A percentile compares a stretch with the other conserved stretches of the same genome.
phyloP scores from a whole-genome alignment of 78 protist species.

The Dictyostelium discoideum region DNA sequence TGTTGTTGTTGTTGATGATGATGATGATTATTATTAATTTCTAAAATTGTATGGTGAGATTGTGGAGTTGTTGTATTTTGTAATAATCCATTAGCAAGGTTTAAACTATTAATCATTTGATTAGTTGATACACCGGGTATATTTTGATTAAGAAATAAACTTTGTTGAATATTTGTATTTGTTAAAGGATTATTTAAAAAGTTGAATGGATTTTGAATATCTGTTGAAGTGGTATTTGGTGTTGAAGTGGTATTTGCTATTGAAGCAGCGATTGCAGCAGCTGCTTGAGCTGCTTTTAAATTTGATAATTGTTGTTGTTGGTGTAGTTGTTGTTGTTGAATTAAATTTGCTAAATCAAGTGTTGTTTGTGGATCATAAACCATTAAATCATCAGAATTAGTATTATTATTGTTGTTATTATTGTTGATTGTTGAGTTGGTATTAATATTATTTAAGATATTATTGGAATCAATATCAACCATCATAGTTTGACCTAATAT shows the following conservation, averaged over 20 bases:
- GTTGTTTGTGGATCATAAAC: not conserved
- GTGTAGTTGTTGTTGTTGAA: constrained; percentile 18
- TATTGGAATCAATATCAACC: not conserved
- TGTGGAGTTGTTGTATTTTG: not conserved
- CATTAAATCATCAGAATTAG: not conserved
- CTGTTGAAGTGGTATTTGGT: not conserved
- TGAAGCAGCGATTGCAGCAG: not conserved
- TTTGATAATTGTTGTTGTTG: constrained; percentile 10
- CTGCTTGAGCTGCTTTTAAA: constrained; percentile 9
- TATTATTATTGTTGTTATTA: no score
- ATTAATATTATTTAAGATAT: not conserved
- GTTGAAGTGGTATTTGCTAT: not conserved
- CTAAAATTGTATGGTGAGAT: not conserved
- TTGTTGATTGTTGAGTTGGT: not conserved
- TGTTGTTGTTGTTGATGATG: not conserved
- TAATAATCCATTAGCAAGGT: not conserved
- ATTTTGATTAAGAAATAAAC: constrained; percentile 3
- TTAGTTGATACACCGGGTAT: not conserved
- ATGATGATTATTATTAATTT: not conserved
- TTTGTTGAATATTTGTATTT: constrained; percentile 1
- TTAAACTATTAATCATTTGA: not conserved
- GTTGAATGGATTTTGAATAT: not conserved
- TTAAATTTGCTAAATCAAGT: not conserved
- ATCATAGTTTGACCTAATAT: not conserved
- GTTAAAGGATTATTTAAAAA: not conserved